Evolutionary conservation across 176 grass and related monocot genomes (phyloP), one percentile per base, ranked within the genome.

Genomic region (Hsuehochloa calcarea): DNA sequence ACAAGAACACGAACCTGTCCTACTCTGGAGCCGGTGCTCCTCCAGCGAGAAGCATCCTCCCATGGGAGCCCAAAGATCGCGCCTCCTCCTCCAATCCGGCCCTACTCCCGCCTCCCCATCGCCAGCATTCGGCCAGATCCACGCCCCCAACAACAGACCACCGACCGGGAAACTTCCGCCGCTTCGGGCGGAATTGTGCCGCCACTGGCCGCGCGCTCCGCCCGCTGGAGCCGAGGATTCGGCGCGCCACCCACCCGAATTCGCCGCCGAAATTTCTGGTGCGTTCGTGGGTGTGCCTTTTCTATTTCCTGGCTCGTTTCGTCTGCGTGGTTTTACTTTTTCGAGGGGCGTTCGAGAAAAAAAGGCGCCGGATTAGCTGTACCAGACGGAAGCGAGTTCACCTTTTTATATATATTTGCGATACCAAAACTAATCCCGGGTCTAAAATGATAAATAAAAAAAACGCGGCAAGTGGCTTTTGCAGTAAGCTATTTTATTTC

Each of bases 41-140:
- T 94, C 92, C 75, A 90, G 87, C 68, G 94, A 97, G 82, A 97
- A 88, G 92, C 94, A 97, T 23, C 87, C 88, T 59, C 94, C 94
- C 94, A 97, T 97, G 82, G 84, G 74, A 88, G 67, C 35, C 38
- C 74, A 68, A 78, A 85, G 77, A 89, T 84, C 88, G 64, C 79
- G n/a, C 50, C 80, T 85, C 68, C 12, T 72, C 45, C 84, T 78
- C 78, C 61, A 80, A 78, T 82, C 83, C 50, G 41, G 38, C 40
- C 65, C 63, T 80, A 88, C 29, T 71, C 71, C 68, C 65, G 10
- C 38, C 79, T 29, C 60, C 61, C 29, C 90, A 92, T 92, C 83
- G 73, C 73, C 58, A 9, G 6, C 14, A 72, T 63, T 74, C 72
- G 65, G 51, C 68, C 85, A 85, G 85, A 92, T 80, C 88, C 90